Percentiles rank a stretch among this genome's conserved stretches.
Evolutionary conservation across 106 monocot species (phyloP).

Genomic region (Hemerocallis citrina): DNA sequence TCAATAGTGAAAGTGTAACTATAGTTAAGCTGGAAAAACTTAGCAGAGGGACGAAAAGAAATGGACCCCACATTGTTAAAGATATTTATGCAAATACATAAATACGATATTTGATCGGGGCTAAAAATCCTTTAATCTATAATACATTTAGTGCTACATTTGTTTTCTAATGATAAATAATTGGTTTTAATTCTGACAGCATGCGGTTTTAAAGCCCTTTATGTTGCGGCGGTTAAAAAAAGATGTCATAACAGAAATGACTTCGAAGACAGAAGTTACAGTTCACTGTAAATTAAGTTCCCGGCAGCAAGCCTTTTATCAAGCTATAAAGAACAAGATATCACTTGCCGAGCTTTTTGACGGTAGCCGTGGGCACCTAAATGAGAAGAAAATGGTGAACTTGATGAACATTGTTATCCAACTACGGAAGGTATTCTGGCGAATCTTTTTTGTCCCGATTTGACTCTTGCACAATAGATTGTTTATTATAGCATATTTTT

Average conservation of each 20-base stretch:
- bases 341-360: slow-evolving; percentile 89
- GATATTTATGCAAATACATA: too few relatives aligned
- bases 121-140: too few relatives aligned
- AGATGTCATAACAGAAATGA: slow-evolving; percentile 98
- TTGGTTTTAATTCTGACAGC: slow-evolving; percentile 38
- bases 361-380: slow-evolving; percentile 65
- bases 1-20: too few relatives aligned
- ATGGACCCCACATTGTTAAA: too few relatives aligned
- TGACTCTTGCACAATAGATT: too few relatives aligned
- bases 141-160: neutral
- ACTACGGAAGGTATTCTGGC: slow-evolving; percentile 62
- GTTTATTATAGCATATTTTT: neutral
- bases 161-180: slow-evolving; percentile 2
- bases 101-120: too few relatives aligned
- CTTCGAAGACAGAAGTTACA: slow-evolving; percentile 81
- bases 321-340: slow-evolving; percentile 97
- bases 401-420: slow-evolving; percentile 99
- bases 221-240: slow-evolving; percentile 96
- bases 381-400: slow-evolving; percentile 85
- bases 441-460: neutral
- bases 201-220: slow-evolving; percentile 94
- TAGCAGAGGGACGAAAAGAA: too few relatives aligned
- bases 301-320: slow-evolving; percentile 94
- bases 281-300: slow-evolving; percentile 97
- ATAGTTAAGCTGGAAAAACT: too few relatives aligned